These are phyloP conservation scores for Pseudoturritis turrita DNA, from an alignment of 345 rosid genomes.

Conservation along the genomic window DNA sequence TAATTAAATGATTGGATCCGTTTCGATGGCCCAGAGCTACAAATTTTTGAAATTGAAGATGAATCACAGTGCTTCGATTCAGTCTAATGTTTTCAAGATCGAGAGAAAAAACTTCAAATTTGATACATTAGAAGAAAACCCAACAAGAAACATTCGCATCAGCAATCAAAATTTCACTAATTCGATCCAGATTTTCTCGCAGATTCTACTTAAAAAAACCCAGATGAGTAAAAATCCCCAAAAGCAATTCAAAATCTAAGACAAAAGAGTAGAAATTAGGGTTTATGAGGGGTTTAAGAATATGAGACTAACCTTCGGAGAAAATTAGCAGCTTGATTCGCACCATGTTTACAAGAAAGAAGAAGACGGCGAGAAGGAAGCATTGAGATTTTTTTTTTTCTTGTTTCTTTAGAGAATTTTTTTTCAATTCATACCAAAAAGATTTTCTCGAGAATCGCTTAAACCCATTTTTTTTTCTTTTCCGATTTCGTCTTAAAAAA, in stretches of 20 bases:
- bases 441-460: background rate
- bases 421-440: background rate
- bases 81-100: background rate
- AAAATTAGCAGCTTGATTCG: conserved; percentile 17
- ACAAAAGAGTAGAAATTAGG: conserved; percentile 8
- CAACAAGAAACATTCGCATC: conserved; percentile 1
- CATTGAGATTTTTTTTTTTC: conserved; percentile 26
- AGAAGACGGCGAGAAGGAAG: conserved; percentile 38
- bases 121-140: background rate
- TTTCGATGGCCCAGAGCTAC: conserved; percentile 44
- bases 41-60: background rate
- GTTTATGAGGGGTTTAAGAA: conserved; percentile 9
- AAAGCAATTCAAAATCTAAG: background rate
- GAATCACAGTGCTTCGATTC: conserved; percentile 1
- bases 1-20: conserved; percentile 48
- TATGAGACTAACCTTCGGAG: conserved; percentile 35
- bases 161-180: background rate
- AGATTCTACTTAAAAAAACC: background rate
- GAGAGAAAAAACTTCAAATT: background rate
- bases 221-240: background rate
- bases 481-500: background rate
- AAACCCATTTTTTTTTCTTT: background rate
- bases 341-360: conserved; percentile 39
- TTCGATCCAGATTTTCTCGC: background rate
- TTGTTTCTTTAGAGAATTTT: background rate